Base-by-base conservation (phyloP, 768 basidiomycete genomes). In the Phanerodontia chrysosporium region DNA sequence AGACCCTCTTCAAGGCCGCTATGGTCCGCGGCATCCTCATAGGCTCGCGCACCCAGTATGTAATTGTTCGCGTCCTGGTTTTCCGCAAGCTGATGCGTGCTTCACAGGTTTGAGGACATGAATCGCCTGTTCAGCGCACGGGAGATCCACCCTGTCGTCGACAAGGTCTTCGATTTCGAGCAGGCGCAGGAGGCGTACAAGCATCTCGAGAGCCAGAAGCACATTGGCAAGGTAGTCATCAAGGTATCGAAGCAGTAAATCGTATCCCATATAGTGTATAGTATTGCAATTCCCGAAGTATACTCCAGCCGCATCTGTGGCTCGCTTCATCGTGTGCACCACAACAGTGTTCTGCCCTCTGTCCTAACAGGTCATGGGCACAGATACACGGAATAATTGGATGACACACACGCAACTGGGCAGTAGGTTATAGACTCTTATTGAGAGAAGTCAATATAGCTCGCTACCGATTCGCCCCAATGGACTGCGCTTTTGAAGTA, bases 211-310 rank as follows among this genome's bases (percentile, higher is more conserved):
- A 79, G 76, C 1, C 82, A 84, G 60, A 75, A 76, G 57, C 83
- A 86, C 65, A 76, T 85, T 18, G 86, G 86, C 12, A 86, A 87
- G 70, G 75, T 85, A 8, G 81, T 83, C 22, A 81, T 85, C 59
- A 76, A 75, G 68, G 77, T 84, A 25, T 24, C 69, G 48, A 49
- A 45, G 27, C 32, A 53, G 35, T 53, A 14, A 42, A 35, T 35
- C 14, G 7, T 35, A 35, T 35, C 32, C 8, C 32, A 7, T 14
- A 35, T 35, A 7, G 8, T 35, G 32, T 35, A 35, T 7, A 14
- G 32, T 35, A 35, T n/a, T n/a, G n/a, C n/a, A n/a, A n/a, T n/a
- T n/a, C n/a, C n/a, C n/a, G n/a, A n/a, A n/a, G n/a, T n/a, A n/a
- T n/a, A n/a, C n/a, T n/a, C n/a, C n/a, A n/a, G n/a, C n/a, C n/a